phyloP scores from a whole-genome alignment of 75 land plant genomes.

The Larix kaempferi region DNA sequence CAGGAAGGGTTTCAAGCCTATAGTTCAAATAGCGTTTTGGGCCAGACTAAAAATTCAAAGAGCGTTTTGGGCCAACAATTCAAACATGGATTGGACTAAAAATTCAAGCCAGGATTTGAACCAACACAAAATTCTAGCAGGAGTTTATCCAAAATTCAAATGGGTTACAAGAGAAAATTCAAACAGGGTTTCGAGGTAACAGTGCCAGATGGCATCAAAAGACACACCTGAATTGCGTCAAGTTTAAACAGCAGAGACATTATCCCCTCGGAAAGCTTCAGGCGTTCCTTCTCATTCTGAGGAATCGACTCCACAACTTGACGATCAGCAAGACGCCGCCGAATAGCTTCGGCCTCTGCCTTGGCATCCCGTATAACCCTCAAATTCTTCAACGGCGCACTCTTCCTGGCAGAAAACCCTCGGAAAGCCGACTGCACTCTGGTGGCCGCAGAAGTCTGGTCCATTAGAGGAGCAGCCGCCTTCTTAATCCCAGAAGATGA shows the following conservation, averaged over 20 bases:
- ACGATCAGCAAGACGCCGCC: background rate
- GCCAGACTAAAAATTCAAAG: no score
- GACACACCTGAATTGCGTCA: conserved; percentile 24
- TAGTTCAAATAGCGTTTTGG: no score
- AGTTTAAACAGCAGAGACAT: conserved; percentile 27
- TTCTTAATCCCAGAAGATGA: background rate
- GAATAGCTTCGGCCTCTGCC: background rate
- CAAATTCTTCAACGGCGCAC: conserved; percentile 18
- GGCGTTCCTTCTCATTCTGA: conserved; percentile 16
- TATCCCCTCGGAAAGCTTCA: conserved; percentile 17
- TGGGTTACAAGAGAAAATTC: no score
- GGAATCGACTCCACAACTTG: conserved; percentile 1
- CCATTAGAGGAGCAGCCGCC: background rate
- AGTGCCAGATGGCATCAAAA: background rate
- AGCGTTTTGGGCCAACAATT: no score
- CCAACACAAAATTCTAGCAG: no score
- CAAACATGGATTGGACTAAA: no score
- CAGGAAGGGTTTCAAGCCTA: no score
- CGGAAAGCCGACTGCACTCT: conserved; percentile 17
- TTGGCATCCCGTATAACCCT: conserved; percentile 10
- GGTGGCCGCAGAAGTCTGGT: conserved; percentile 11
- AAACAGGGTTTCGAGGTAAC: no score
- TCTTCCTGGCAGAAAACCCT: conserved; percentile 20
- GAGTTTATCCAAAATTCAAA: no score
- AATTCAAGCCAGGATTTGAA: no score